Evolutionary conservation across 305 asterid genomes (phyloP).

Genomic region (Fraxinus greggii): DNA sequence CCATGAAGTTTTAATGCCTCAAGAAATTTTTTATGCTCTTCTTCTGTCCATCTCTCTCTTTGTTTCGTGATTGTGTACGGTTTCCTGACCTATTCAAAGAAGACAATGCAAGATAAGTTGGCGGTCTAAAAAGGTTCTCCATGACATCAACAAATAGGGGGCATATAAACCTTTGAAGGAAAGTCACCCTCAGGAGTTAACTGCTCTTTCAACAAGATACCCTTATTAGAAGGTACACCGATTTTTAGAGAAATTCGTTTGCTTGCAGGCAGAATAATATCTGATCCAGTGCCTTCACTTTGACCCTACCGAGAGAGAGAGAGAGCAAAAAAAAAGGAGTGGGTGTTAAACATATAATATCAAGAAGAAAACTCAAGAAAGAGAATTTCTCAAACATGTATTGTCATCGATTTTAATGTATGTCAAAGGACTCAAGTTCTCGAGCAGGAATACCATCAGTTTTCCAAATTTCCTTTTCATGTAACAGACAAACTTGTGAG

Average conservation of each 20-base stretch:
- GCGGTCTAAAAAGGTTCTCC: not conserved
- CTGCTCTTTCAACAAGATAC: conserved; percentile 34
- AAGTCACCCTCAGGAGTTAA: conserved; percentile 33
- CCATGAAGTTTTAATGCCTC: conserved; percentile 64
- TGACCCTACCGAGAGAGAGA: conserved; percentile 27
- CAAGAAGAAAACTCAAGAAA: conserved; percentile 12
- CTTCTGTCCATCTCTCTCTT: conserved; percentile 69
- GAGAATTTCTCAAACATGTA: not conserved
- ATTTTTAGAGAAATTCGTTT: conserved; percentile 19
- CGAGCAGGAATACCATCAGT: not conserved
- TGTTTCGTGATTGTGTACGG: conserved; percentile 65
- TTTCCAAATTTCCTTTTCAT: not conserved
- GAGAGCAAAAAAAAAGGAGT: not conserved
- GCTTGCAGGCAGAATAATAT: conserved; percentile 17
- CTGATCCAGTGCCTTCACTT: conserved; percentile 20
- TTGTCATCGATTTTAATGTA: not conserved
- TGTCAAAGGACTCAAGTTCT: not conserved
- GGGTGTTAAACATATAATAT: not conserved
- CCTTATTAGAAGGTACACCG: conserved; percentile 12
- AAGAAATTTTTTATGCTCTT: conserved; percentile 55
- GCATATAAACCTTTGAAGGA: conserved; percentile 42
- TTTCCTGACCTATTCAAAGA: conserved; percentile 44
- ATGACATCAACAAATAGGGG: conserved; percentile 2
- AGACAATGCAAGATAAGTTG: conserved; percentile 18
- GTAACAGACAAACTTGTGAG: not conserved